Evolutionary conservation across 768 basidiomycete species (phyloP).

Genomic region (Cyclocybe cylindracea): DNA sequence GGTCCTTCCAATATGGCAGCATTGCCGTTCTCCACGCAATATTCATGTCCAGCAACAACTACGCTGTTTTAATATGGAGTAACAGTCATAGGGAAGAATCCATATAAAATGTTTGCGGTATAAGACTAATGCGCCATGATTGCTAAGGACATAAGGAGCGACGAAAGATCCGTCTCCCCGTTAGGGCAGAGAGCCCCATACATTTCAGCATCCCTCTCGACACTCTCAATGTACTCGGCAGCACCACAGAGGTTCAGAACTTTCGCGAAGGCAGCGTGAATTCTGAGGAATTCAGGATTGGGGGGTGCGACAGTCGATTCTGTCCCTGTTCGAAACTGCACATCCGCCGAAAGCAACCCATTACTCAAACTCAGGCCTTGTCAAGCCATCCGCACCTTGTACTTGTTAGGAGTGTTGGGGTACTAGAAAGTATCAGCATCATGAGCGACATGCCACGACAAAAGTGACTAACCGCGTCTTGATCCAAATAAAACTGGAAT

Average conservation of each 20-base stretch:
- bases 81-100: too few relatives aligned
- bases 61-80: too few relatives aligned
- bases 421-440: conserved; percentile 7
- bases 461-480: not conserved
- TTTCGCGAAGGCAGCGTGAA: conserved; percentile 22
- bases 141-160: too few relatives aligned
- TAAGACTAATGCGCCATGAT: too few relatives aligned
- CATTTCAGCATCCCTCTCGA: too few relatives aligned
- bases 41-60: too few relatives aligned
- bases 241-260: conserved; percentile 15
- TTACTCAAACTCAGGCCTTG: not conserved
- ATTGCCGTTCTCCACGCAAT: too few relatives aligned
- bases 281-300: conserved; percentile 13
- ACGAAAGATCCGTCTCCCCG: too few relatives aligned
- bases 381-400: conserved; percentile 11
- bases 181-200: too few relatives aligned
- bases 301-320: conserved; percentile 11
- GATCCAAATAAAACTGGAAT: conserved; percentile 13
- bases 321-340: conserved; percentile 9
- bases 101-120: too few relatives aligned
- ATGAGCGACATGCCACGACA: not conserved
- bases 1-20: too few relatives aligned
- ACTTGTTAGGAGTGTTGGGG: conserved; percentile 14
- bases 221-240: conserved; percentile 13
- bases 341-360: conserved; percentile 1